These are phyloP conservation scores for Corymbia maculata DNA, from an alignment of 345 rosid species.

Conservation along the genomic window DNA sequence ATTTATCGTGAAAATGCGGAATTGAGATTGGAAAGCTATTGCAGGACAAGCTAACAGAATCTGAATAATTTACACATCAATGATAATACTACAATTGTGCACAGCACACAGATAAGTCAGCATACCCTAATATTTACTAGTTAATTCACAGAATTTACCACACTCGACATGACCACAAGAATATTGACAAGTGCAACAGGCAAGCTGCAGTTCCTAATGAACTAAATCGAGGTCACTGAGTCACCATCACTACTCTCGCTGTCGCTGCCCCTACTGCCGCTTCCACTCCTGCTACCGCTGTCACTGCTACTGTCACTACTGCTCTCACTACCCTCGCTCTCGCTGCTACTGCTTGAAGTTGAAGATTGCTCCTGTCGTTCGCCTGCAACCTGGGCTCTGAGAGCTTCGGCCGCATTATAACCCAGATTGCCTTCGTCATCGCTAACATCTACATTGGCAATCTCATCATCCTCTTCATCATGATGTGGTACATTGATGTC, in stretches of 20 bases:
- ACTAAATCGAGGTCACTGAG: constrained; percentile 22
- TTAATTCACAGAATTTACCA: neutral
- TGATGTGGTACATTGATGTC: constrained; percentile 55
- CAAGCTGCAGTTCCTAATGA: neutral
- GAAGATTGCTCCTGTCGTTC: constrained; percentile 29
- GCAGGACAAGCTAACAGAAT: neutral
- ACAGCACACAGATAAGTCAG: neutral
- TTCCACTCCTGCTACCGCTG: constrained; percentile 25
- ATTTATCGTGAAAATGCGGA: neutral
- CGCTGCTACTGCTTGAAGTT: constrained; percentile 54
- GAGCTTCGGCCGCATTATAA: constrained; percentile 79
- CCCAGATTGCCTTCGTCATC: constrained; percentile 48
- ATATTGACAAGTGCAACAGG: neutral
- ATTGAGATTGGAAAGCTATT: neutral
- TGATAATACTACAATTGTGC: neutral
- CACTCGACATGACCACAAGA: neutral
- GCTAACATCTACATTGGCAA: constrained; percentile 68
- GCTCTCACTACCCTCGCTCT: constrained; percentile 35
- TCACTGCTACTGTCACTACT: constrained; percentile 36
- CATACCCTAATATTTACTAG: neutral
- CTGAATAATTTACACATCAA: neutral
- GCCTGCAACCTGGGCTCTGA: constrained; percentile 69
- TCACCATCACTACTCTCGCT: constrained; percentile 21
- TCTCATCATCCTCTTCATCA: constrained; percentile 61
- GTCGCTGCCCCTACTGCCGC: constrained; percentile 15